Evolutionary conservation across 2,329 filamentous ascomycete species (phyloP).

Genomic region (Aphanoascus verrucosus): DNA sequence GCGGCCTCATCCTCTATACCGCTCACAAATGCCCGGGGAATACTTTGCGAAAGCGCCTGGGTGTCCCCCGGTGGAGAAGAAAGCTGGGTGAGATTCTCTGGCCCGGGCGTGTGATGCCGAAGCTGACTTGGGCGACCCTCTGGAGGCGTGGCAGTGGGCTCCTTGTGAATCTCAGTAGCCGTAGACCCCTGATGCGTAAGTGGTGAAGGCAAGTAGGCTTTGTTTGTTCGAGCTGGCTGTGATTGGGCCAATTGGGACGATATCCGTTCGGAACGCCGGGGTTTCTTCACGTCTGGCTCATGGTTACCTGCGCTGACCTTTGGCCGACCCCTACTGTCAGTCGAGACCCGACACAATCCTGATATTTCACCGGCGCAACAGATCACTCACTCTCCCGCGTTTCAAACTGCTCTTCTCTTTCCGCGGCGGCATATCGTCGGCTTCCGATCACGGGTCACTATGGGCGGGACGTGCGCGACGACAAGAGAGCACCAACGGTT

Average conservation of each 20-base stretch:
- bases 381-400: conserved; percentile 57
- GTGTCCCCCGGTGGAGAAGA: conserved; percentile 65
- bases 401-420: conserved; percentile 76
- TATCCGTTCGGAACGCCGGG: conserved; percentile 66
- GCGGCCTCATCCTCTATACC: conserved; percentile 75
- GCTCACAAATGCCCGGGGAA: conserved; percentile 59
- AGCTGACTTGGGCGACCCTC: conserved; percentile 48
- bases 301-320: conserved; percentile 49
- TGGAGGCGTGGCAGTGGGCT: conserved; percentile 60
- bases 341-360: conserved; percentile 15
- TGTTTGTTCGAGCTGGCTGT: conserved; percentile 51
- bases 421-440: conserved; percentile 31
- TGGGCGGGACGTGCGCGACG: neutral
- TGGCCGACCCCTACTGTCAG: conserved; percentile 15
- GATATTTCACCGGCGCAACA: conserved; percentile 11
- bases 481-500: neutral
- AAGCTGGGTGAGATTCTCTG: conserved; percentile 31
- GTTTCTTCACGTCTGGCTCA: conserved; percentile 62
- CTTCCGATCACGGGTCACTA: neutral
- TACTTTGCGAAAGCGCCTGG: conserved; percentile 70
- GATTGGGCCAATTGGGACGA: conserved; percentile 42
- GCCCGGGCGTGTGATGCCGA: conserved; percentile 30
- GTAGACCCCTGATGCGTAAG: conserved; percentile 59
- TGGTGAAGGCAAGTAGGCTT: conserved; percentile 68
- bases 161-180: conserved; percentile 53